These are phyloP conservation scores for Rhizopogon vesiculosus DNA, from an alignment of 768 basidiomycete species.

Conservation along the genomic window DNA sequence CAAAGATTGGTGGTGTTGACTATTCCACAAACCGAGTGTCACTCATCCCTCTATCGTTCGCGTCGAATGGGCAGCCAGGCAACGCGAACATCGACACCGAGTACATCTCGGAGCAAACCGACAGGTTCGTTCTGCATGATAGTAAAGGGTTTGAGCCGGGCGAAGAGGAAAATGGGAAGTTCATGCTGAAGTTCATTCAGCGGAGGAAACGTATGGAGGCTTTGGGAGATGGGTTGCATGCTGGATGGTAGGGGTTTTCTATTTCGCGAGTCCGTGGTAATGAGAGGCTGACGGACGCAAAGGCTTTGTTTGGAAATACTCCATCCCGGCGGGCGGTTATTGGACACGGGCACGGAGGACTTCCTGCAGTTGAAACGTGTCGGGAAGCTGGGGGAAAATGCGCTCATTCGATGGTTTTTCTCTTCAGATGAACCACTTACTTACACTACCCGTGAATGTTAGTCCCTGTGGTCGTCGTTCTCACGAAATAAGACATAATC, in stretches of 20 bases:
- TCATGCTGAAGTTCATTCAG: slow-evolving; percentile 6
- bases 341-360: background rate
- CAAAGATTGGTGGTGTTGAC: background rate
- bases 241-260: slow-evolving; percentile 6
- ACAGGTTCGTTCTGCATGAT: slow-evolving; percentile 10
- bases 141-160: slow-evolving; percentile 14
- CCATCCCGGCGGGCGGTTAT: background rate
- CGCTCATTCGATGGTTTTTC: background rate
- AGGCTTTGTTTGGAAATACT: slow-evolving; percentile 1
- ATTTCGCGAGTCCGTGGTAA: background rate
- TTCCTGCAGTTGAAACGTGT: background rate
- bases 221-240: slow-evolving; percentile 6
- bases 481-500: slow-evolving; percentile 1
- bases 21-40: too few relatives aligned
- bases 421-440: background rate
- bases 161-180: background rate
- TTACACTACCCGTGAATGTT: background rate
- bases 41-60: background rate
- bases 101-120: slow-evolving; percentile 5
- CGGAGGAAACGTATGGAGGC: background rate
- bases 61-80: background rate
- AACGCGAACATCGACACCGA: slow-evolving; percentile 6
- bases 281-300: background rate
- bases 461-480: background rate
- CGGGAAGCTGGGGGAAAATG: slow-evolving; percentile 4